These are phyloP conservation scores for Penicillium sp. DNA, from an alignment of 2,329 filamentous ascomycete genomes.

Conservation along the genomic window DNA sequence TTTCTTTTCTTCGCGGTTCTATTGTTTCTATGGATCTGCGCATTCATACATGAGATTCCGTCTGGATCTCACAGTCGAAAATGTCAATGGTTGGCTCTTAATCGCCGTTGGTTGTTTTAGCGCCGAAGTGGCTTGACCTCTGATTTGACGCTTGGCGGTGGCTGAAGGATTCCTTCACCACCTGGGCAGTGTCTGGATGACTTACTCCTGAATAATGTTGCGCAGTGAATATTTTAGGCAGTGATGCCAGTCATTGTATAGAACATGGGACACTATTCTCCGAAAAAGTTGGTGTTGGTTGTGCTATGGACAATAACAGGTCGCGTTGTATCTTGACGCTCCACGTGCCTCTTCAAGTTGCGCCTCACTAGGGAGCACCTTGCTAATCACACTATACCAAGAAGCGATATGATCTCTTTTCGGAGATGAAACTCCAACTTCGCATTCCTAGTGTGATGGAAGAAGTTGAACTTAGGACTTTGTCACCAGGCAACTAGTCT, in stretches of 20 bases:
- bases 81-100: slow-evolving; percentile 14
- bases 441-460: not conserved
- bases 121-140: not conserved
- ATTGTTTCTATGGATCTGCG: not conserved
- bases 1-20: not conserved
- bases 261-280: not conserved
- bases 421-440: not conserved
- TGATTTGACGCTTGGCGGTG: slow-evolving; percentile 17
- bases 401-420: not conserved
- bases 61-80: not conserved
- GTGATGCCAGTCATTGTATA: not conserved
- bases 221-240: slow-evolving; percentile 4
- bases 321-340: not conserved
- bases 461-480: not conserved
- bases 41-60: not conserved
- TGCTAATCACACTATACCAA: not conserved
- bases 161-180: not conserved
- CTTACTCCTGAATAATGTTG: not conserved
- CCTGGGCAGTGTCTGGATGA: no score
- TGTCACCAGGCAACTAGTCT: not conserved
- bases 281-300: not conserved
- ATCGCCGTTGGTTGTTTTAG: slow-evolving; percentile 7
- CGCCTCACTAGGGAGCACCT: not conserved
- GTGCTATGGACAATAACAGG: not conserved
- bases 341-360: not conserved